Evolutionary conservation across 129 eudicot species (phyloP).

Genomic region (Sambucus nigra): DNA sequence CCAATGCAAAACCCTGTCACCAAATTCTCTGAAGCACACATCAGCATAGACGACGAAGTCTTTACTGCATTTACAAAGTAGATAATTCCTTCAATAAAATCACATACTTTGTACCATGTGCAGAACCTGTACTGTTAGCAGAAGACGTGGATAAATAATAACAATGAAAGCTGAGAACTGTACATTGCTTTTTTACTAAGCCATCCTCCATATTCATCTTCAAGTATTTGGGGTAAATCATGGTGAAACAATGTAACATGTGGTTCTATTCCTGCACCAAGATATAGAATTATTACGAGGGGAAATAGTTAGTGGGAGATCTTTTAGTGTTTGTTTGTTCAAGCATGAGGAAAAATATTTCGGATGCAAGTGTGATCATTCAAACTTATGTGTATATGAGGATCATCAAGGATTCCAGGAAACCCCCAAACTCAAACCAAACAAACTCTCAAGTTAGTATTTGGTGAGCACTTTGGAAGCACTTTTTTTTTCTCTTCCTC

Average conservation of each 20-base stretch:
- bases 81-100: neutral
- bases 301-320: neutral
- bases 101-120: neutral
- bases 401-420: too few relatives aligned
- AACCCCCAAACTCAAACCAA: too few relatives aligned
- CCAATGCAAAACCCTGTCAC: conserved; percentile 43
- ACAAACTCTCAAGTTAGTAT: neutral
- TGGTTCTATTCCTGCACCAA: neutral
- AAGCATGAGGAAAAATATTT: too few relatives aligned
- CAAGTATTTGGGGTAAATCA: neutral
- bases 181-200: neutral
- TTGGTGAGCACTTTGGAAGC: neutral
- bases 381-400: too few relatives aligned
- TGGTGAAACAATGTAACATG: conserved; percentile 3
- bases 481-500: neutral
- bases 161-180: neutral
- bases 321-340: neutral
- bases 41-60: conserved; percentile 23
- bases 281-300: neutral
- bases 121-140: neutral
- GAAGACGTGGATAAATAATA: neutral
- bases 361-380: too few relatives aligned
- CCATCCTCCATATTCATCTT: neutral
- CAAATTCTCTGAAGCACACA: conserved; percentile 30
- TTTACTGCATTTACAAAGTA: conserved; percentile 4